Conservation (phyloP, 768 basidiomycete species). For the Amyloporia xantha region DNA sequence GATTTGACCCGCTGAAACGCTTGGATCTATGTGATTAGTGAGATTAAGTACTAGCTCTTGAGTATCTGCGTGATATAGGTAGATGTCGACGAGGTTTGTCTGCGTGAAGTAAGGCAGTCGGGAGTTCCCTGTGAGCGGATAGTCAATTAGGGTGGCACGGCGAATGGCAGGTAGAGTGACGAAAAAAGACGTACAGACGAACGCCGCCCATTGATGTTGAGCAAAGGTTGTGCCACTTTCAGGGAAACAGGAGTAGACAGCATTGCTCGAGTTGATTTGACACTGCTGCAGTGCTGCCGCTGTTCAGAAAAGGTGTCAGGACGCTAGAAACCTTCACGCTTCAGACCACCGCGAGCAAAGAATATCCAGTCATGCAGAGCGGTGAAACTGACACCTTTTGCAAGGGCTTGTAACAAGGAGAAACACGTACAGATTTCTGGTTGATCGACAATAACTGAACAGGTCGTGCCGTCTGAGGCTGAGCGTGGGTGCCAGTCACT, state of each 20-base stretch:
- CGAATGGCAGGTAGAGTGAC: constrained; percentile 10
- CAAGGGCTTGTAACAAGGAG: background rate
- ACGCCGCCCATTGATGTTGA: constrained; percentile 72
- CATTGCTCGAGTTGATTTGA: constrained; percentile 55
- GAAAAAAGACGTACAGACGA: constrained; percentile 62
- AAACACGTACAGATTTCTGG: constrained; percentile 14
- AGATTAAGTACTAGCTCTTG: constrained; percentile 40
- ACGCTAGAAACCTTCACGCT: no score
- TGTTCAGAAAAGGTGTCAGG: constrained; percentile 10
- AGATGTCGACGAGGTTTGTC: constrained; percentile 61
- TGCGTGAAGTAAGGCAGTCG: constrained; percentile 60
- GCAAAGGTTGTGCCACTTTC: constrained; percentile 42
- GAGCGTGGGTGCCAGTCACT: background rate
- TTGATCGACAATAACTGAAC: constrained; percentile 14
- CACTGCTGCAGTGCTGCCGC: constrained; percentile 41
- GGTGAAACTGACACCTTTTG: no score
- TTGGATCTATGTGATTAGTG: constrained; percentile 35
- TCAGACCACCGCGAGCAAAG: background rate
- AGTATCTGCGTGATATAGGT: constrained; percentile 71
- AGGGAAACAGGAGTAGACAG: constrained; percentile 76
- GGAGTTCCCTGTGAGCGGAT: constrained; percentile 58
- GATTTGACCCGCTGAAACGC: constrained; percentile 47
- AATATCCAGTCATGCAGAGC: background rate
- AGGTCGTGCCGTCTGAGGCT: background rate
- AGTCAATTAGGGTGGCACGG: constrained; percentile 13